phyloP scores from a whole-genome alignment of 2,329 filamentous ascomycete species.

The Tympanopsis confertula region DNA sequence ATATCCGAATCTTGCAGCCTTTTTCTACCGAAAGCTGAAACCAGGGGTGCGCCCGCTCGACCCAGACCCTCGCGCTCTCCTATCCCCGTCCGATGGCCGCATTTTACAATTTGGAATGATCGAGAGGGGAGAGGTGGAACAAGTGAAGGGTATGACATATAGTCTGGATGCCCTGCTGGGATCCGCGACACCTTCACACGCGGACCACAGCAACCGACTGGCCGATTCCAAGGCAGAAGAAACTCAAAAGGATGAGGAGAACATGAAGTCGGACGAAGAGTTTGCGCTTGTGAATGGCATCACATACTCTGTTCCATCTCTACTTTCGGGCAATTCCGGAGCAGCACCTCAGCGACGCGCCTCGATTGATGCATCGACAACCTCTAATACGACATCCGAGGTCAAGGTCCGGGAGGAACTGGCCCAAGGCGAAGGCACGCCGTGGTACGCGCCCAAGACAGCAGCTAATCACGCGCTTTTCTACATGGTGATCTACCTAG shows the following conservation, averaged over 20 bases:
- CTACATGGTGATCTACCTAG: constrained; percentile 57
- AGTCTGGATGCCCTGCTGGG: constrained; percentile 61
- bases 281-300: background rate
- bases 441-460: background rate
- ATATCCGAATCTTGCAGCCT: constrained; percentile 61
- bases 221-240: constrained; percentile 3
- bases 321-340: background rate
- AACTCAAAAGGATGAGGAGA: background rate
- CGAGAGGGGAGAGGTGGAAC: constrained; percentile 61
- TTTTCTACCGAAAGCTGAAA: constrained; percentile 65
- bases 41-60: constrained; percentile 61
- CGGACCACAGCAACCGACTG: constrained; percentile 10
- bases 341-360: background rate
- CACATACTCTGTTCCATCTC: background rate
- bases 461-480: background rate
- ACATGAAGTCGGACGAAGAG: background rate
- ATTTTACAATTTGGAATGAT: constrained; percentile 64
- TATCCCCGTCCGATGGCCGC: constrained; percentile 62
- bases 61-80: constrained; percentile 47
- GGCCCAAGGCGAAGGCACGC: background rate
- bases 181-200: constrained; percentile 11
- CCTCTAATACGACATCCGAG: background rate
- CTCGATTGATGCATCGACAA: background rate
- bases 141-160: constrained; percentile 69
- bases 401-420: background rate